Evolutionary conservation across 2,329 filamentous ascomycete genomes (phyloP).

Genomic region (Trichoderma citrinoviride): DNA sequence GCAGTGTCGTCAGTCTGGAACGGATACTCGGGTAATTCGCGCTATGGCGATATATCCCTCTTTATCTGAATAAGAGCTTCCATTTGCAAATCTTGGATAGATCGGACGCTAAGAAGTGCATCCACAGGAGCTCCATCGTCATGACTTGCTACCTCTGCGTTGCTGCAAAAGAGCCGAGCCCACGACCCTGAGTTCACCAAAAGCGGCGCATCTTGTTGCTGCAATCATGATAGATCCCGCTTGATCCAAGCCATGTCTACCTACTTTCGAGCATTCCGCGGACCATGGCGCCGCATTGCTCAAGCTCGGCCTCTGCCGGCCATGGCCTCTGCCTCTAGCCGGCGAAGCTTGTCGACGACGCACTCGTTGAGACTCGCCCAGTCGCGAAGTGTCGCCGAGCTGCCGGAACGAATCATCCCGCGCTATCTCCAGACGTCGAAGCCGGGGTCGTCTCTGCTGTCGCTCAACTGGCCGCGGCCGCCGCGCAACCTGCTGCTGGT

Average conservation of each 20-base stretch:
- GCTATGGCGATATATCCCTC: background rate
- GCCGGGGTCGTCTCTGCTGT: slow-evolving; percentile 52
- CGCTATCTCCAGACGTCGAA: slow-evolving; percentile 42
- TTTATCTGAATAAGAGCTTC: background rate
- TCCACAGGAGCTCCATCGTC: slow-evolving; percentile 2
- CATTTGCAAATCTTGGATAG: background rate
- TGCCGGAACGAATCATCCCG: slow-evolving; percentile 37
- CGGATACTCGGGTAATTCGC: background rate
- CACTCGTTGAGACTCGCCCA: slow-evolving; percentile 35
- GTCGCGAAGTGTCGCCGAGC: slow-evolving; percentile 34
- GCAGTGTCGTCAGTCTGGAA: background rate
- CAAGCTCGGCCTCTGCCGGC: slow-evolving; percentile 13
- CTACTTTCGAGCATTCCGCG: slow-evolving; percentile 5
- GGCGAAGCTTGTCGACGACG: slow-evolving; percentile 51
- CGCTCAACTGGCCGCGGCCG: slow-evolving; percentile 53
- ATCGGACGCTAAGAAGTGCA: background rate
- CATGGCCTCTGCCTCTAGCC: background rate
- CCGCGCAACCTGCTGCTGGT: slow-evolving; percentile 58
- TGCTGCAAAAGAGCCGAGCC: background rate
- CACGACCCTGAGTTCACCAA: background rate
- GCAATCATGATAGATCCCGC: slow-evolving; percentile 17
- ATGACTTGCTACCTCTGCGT: background rate
- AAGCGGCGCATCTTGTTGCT: background rate
- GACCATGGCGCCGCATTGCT: slow-evolving; percentile 18
- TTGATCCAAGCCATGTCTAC: slow-evolving; percentile 20